Evolutionary conservation across 305 asterid species (phyloP).

Genomic region (Petunia hybrid): DNA sequence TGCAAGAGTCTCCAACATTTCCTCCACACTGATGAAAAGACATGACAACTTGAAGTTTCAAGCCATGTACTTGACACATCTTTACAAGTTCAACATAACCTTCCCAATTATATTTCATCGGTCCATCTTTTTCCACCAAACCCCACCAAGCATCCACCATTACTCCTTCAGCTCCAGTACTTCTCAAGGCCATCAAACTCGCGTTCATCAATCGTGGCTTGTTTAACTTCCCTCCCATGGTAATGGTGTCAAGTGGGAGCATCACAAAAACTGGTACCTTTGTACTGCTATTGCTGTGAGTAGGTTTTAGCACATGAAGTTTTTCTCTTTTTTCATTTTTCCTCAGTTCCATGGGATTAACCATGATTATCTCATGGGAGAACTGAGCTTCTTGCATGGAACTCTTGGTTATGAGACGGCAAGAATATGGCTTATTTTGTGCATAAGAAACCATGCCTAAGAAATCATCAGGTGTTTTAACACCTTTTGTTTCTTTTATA

Average conservation of each 20-base stretch:
- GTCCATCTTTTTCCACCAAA: slow-evolving; percentile 92
- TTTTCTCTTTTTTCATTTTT: slow-evolving; percentile 52
- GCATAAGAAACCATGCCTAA: slow-evolving; percentile 58
- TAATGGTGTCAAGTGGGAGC: slow-evolving; percentile 88
- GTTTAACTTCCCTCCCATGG: slow-evolving; percentile 67
- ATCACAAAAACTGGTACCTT: slow-evolving; percentile 86
- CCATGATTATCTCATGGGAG: slow-evolving; percentile 41
- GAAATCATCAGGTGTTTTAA: slow-evolving; percentile 61
- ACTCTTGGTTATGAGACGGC: slow-evolving; percentile 54
- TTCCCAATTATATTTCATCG: slow-evolving; percentile 87
- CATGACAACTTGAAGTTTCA: slow-evolving; percentile 94
- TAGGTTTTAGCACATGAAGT: slow-evolving; percentile 55
- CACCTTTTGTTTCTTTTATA: slow-evolving; percentile 56
- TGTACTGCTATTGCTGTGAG: slow-evolving; percentile 44
- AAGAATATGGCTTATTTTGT: slow-evolving; percentile 50
- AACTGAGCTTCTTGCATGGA: slow-evolving; percentile 59
- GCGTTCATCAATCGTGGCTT: slow-evolving; percentile 82
- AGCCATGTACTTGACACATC: slow-evolving; percentile 74
- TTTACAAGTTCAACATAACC: slow-evolving; percentile 85
- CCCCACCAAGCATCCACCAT: slow-evolving; percentile 99
- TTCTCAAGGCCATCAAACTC: slow-evolving; percentile 86
- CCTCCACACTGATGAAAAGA: slow-evolving; percentile 98
- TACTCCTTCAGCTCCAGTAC: slow-evolving; percentile 88
- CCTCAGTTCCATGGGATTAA: slow-evolving; percentile 41
- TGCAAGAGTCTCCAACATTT: slow-evolving; percentile 95